Base-by-base conservation (phyloP, 2,329 filamentous ascomycete genomes). In the Bipolaris victoriae region DNA sequence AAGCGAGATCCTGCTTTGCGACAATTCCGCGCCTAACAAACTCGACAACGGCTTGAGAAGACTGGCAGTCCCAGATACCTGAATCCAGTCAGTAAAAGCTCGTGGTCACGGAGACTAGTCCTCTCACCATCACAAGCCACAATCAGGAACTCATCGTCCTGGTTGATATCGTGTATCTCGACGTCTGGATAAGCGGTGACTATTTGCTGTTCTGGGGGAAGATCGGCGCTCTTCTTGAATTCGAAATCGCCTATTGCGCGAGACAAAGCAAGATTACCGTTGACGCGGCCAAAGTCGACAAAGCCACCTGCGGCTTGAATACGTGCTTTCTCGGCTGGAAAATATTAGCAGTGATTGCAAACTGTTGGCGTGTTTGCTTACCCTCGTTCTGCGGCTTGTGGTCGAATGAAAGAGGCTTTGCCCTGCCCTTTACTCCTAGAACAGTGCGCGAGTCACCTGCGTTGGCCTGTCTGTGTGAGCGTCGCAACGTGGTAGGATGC, bases 41-140 rank as follows among this genome's bases (percentile, higher is more conserved):
- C 79, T 99, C 95, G 67, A 98, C 83, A 33, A 99, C 95, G 37
- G 94, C 91, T 82, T 99, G 95, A 44, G 95, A 99, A 55, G 95
- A 97, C 78, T 98, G 95, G 78, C 95, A 98, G 80, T 99, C 95
- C 95, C 95, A 99, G 78, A 99, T 99, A 78, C 95, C 95, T 99
- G 72, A 45, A 11, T 2, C 9, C 43, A 16, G 44, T 64, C 52
- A 71, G 66, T 53, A 49, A 52, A 43, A 26, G 24, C 22, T 26
- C 48, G 29, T 7, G 0, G 15, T n/a, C 39, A 10, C 15, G 49
- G 15, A 20, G n/a, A n/a, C 4, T 11, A 36, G 15, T 7, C 9
- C 9, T 49, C 76, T 49, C 67, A 78, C 78, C 78, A 64, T 80
- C 78, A 57, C 77, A 79, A 45, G 77, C 78, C 61, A 80, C 71